phyloP scores from a whole-genome alignment of 2,329 filamentous ascomycete genomes.

The Ascocoryne sarcoides region DNA sequence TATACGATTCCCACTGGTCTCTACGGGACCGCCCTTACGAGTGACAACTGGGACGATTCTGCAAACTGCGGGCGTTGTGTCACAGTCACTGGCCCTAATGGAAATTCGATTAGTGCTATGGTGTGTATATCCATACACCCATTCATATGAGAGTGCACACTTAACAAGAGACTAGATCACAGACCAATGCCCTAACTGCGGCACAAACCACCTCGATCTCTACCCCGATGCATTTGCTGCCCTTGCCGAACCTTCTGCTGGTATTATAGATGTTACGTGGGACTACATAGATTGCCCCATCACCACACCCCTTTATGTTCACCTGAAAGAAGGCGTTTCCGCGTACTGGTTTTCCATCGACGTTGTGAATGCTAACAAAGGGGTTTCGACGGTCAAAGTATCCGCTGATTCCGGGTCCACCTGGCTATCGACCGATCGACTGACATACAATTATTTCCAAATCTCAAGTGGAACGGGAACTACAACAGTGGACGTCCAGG shows the following conservation, averaged over 20 bases:
- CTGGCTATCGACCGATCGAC: slow-evolving; percentile 47
- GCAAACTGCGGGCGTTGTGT: slow-evolving; percentile 54
- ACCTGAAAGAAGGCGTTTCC: slow-evolving; percentile 44
- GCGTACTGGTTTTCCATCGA: slow-evolving; percentile 53
- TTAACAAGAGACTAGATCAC: slow-evolving; percentile 34
- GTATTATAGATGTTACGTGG: slow-evolving; percentile 42
- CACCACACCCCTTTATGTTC: slow-evolving; percentile 38
- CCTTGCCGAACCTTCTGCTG: slow-evolving; percentile 36
- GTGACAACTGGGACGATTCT: slow-evolving; percentile 45
- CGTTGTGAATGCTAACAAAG: slow-evolving; percentile 53
- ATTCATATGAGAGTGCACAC: too few species aligned
- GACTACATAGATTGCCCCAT: slow-evolving; percentile 43
- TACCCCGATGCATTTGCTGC: slow-evolving; percentile 41
- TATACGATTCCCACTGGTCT: slow-evolving; percentile 52
- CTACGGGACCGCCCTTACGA: slow-evolving; percentile 53
- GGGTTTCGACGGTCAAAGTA: slow-evolving; percentile 48
- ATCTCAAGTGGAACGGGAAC: slow-evolving; percentile 47
- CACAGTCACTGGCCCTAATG: slow-evolving; percentile 46
- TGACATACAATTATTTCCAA: slow-evolving; percentile 55
- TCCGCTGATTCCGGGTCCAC: slow-evolving; percentile 49
- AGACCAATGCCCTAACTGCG: slow-evolving; percentile 49
- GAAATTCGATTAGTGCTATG: slow-evolving; percentile 55
- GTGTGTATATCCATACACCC: too few species aligned
- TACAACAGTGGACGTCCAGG: slow-evolving; percentile 43
- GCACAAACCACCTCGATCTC: slow-evolving; percentile 45